Conservation (phyloP, 805 yeast genomes). For the Metschnikowia colocasiae region DNA sequence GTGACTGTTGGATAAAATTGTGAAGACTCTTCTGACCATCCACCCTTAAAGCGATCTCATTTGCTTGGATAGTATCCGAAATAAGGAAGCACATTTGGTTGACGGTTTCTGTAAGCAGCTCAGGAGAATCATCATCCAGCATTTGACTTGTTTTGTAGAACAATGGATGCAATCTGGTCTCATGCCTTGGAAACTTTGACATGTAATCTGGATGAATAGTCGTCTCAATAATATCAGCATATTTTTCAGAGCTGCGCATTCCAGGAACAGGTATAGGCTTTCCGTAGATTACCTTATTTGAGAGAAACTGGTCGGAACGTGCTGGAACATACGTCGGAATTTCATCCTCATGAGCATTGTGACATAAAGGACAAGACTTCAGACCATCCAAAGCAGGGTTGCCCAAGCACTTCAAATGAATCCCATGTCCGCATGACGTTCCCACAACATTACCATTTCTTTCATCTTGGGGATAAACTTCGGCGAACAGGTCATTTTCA, state of each 20-base stretch:
- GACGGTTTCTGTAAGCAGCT: neutral
- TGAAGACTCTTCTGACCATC: constrained; percentile 29
- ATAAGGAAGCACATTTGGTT: constrained; percentile 6
- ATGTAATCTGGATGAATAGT: neutral
- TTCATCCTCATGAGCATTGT: constrained; percentile 32
- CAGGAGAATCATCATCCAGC: neutral
- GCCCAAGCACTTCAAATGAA: constrained; percentile 46
- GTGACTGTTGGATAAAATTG: constrained; percentile 24
- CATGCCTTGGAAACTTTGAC: neutral
- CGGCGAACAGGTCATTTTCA: neutral
- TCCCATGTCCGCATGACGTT: constrained; percentile 46
- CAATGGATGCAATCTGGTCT: neutral
- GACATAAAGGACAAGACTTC: constrained; percentile 50
- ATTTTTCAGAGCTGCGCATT: neutral
- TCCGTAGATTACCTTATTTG: neutral
- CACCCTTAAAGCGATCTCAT: constrained; percentile 57
- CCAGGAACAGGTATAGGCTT: neutral
- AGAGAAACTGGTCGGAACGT: neutral
- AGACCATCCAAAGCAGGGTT: constrained; percentile 13
- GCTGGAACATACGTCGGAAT: neutral
- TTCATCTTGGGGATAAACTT: constrained; percentile 21
- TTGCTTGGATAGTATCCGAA: constrained; percentile 52
- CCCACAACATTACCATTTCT: neutral
- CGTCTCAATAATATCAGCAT: neutral
- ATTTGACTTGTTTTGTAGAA: neutral